These are phyloP conservation scores for Pseudocohnilembus persalinus DNA, from an alignment of 169 alveolate species.

Conservation along the genomic window DNA sequence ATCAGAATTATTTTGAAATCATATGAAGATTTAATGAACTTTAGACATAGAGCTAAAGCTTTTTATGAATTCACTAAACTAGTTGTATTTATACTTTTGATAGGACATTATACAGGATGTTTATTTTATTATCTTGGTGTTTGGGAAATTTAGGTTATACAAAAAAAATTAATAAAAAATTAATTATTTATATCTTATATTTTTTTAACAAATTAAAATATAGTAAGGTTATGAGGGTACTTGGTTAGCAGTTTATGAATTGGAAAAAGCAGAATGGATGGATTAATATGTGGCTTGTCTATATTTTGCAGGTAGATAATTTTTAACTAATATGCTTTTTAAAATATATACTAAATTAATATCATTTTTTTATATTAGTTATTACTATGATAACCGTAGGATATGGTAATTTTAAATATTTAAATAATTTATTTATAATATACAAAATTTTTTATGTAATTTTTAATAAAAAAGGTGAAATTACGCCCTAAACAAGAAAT, in stretches of 20 bases:
- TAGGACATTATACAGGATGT: conserved; percentile 24
- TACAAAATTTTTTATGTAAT: too few relatives aligned
- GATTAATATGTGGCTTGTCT: not conserved
- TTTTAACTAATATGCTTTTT: too few relatives aligned
- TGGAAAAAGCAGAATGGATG: not conserved
- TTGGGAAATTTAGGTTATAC: not conserved
- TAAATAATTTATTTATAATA: too few relatives aligned
- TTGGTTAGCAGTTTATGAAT: not conserved
- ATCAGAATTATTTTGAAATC: not conserved
- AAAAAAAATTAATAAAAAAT: too few relatives aligned
- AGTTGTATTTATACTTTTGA: conserved; percentile 3
- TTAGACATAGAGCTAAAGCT: conserved; percentile 10
- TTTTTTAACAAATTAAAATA: too few relatives aligned
- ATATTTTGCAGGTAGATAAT: not conserved
- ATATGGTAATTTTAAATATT: not conserved
- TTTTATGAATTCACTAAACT: conserved; percentile 6
- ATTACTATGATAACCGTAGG: conserved; percentile 35
- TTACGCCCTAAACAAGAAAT: not conserved
- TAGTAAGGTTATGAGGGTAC: not conserved
- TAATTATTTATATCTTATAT: conserved; percentile 3
- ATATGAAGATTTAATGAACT: conserved; percentile 4
- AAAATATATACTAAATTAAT: too few relatives aligned
- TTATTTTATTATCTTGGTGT: not conserved
- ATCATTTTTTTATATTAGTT: too few relatives aligned
- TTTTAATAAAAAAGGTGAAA: too few relatives aligned